Base-by-base conservation (phyloP, 768 basidiomycete genomes). In the Boletus sp. region DNA sequence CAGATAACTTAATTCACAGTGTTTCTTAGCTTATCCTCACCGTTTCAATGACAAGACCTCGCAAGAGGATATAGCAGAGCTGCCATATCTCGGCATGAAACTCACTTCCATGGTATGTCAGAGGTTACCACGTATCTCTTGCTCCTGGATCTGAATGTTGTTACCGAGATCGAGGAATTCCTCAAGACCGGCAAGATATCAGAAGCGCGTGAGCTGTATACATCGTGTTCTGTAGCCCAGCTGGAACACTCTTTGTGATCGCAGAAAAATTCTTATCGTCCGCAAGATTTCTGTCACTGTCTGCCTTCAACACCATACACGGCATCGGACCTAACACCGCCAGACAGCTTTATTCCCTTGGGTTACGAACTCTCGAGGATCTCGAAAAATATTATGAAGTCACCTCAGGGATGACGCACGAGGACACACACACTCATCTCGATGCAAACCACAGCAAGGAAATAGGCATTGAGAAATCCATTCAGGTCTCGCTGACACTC, bases 241-340 rank as follows among this genome's bases (percentile, higher is more conserved):
- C 39, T 56, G 15, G 50, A 54, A 42, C 46, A 36, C 41, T n/a
- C 20, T 36, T 1, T 39, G 52, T 41, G 37, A 32, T n/a, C n/a
- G 20, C 54, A 88, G 83, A 78, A 67, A 76, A 64, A 9, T 81
- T 80, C 10, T 69, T 71, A 7, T 64, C 67, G 7, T 83, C 84
- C 1, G 59, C 76, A 28, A 83, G 87, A 36, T 90, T 82, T 67
- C 71, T 75, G 50, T 70, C 82, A 0, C 77, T 92, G 8, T 78
- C 79, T 7, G 64, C 74, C 0, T 90, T 94, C 64, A 74, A 80
- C 14, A 76, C 81, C 6, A 72, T 94, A 54, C 84, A 94, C 52
- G 86, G 89, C 9, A 85, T 94, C 35, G 92, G 92, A 7, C 77
- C 90, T 0, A 70, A 74, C n/a, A 89, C 80, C 7, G 89, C 92